Evolutionary conservation across 1,284 basidiomycete genomes (phyloP).

Genomic region (Papiliotrema laurentii): DNA sequence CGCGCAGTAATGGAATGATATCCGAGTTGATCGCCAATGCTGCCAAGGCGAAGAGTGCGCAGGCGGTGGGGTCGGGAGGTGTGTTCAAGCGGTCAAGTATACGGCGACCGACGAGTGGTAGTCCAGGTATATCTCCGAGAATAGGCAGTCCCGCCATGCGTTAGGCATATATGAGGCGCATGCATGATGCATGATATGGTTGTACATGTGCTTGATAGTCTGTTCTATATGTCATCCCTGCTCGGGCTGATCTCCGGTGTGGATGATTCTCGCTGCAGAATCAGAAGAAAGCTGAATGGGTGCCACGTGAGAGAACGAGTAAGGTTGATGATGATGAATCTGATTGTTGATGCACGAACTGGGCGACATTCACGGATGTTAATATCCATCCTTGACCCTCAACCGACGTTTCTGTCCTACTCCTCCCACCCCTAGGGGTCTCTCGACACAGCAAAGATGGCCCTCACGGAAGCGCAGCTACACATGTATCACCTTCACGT

Average conservation of each 20-base stretch:
- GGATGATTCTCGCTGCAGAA: neutral
- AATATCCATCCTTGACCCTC: neutral
- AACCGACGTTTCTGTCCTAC: neutral
- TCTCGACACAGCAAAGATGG: neutral
- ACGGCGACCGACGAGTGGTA: constrained; percentile 10
- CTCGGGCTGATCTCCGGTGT: neutral
- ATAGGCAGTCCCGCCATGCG: constrained; percentile 16
- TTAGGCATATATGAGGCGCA: neutral
- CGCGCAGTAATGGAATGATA: constrained; percentile 47
- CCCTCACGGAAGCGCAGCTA: neutral
- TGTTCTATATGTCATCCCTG: neutral
- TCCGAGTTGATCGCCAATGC: constrained; percentile 48
- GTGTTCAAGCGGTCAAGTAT: constrained; percentile 33
- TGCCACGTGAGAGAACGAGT: neutral
- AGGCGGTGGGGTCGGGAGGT: constrained; percentile 26
- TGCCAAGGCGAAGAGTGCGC: constrained; percentile 41
- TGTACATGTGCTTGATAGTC: neutral
- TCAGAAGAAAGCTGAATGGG: neutral
- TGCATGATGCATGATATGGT: neutral
- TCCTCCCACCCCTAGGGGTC: neutral
- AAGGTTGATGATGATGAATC: too few relatives aligned
- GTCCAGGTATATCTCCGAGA: constrained; percentile 10
- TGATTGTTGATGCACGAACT: too few relatives aligned
- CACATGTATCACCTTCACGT: neutral
- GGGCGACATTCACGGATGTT: neutral